phyloP scores from a whole-genome alignment of 306 rosid genomes.

The Sechiopsis laciniata region DNA sequence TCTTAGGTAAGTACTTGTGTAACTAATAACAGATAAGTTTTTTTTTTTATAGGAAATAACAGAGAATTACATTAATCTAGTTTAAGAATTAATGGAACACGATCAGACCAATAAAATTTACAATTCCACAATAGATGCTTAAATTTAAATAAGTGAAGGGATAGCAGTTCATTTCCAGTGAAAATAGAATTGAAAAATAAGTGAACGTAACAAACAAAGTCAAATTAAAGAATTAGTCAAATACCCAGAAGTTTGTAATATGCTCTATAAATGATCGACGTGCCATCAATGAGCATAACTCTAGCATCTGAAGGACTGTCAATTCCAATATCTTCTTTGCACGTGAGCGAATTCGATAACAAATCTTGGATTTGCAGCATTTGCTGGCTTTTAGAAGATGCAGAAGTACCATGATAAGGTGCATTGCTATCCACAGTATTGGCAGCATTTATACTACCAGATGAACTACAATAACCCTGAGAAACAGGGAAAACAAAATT shows the following conservation, averaged over 20 bases:
- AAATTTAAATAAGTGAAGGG: neutral
- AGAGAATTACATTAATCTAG: neutral
- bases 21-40: too few relatives aligned
- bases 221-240: neutral
- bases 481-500: neutral
- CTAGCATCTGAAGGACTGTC: constrained; percentile 48
- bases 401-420: constrained; percentile 25
- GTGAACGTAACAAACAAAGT: neutral
- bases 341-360: constrained; percentile 28
- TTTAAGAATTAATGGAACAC: neutral
- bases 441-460: constrained; percentile 29
- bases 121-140: neutral
- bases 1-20: neutral
- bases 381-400: constrained; percentile 27
- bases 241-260: constrained; percentile 87
- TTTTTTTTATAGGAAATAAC: neutral
- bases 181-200: neutral
- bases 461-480: constrained; percentile 50
- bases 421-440: constrained; percentile 31
- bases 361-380: constrained; percentile 24
- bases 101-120: too few relatives aligned
- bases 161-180: neutral
- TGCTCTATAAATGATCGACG: constrained; percentile 72
- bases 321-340: constrained; percentile 26
- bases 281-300: constrained; percentile 89